Base-by-base conservation (phyloP, 2,329 filamentous ascomycete species). In the Sporothrix protearum region DNA sequence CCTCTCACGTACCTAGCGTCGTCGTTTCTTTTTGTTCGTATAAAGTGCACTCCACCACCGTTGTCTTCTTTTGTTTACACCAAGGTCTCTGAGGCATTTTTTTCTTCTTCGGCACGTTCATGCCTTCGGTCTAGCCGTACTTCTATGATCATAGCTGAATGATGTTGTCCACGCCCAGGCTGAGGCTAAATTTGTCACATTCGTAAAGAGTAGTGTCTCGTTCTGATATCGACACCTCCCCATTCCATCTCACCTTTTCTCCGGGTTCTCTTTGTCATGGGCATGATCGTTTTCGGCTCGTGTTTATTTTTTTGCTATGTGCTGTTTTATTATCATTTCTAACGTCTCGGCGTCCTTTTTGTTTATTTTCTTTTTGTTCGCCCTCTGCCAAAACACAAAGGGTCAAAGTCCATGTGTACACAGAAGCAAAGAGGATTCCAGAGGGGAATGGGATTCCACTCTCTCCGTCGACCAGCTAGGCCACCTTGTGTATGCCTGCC, bases 401-500 rank as follows among this genome's bases (percentile, higher is more conserved):
- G 28, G 12, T 30, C 25, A 55, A 19, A 10, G 9, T 3, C 42
- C n/a, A 51, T 22, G 9, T 28, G 1, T 14, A 16, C 30, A n/a
- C 47, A 55, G 33, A 5, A 42, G 19, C 28, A 53, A 36, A 39
- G 49, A 68, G 66, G n/a, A 33, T 42, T 49, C 10, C n/a, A 7
- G 36, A 42, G 14, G 39, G 55, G 68, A 69, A 69, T 69, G 68
- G 39, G 28, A 49, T 33, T 49, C 25, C 42, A 22, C 68, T 69
- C 68, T 33, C 68, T 61, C 53, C 25, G 68, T 61, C 68, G 49
- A 69, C 68, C 68, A 25, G 51, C 67, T n/a, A 3, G 47, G 22
- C 22, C n/a, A 9, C 3, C 12, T 16, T 30, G 47, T 55, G 30
- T 45, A 22, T 45, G 51, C n/a, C 51, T 47, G 36, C 51, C 45